These are phyloP conservation scores for Corymbia calophylla DNA, from an alignment of 441 rosid genomes.

Conservation along the genomic window DNA sequence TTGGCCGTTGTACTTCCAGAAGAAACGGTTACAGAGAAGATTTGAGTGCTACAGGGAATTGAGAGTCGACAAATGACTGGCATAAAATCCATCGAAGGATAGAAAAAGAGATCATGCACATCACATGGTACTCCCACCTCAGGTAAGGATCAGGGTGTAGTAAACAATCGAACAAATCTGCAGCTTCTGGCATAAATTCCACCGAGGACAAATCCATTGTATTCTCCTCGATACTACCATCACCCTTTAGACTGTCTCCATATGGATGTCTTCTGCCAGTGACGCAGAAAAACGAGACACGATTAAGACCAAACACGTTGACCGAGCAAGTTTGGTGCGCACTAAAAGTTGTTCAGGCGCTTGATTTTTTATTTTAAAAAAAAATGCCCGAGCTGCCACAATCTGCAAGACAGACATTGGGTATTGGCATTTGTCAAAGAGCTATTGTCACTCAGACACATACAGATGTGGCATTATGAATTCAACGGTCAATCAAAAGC, in stretches of 20 bases:
- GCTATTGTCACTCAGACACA: too few relatives aligned
- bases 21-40: background rate
- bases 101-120: background rate
- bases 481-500: background rate
- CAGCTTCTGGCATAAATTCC: slow-evolving; percentile 68
- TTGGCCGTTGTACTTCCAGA: background rate
- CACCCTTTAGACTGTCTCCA: slow-evolving; percentile 82
- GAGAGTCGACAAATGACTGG: background rate
- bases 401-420: too few relatives aligned
- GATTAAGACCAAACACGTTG: too few relatives aligned
- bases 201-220: slow-evolving; percentile 52
- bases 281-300: too few relatives aligned
- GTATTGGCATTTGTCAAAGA: too few relatives aligned
- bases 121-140: slow-evolving; percentile 30
- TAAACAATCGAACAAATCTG: slow-evolving; percentile 55
- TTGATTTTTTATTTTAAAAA: too few relatives aligned
- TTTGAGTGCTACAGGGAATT: background rate
- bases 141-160: slow-evolving; percentile 58
- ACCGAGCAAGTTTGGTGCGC: too few relatives aligned
- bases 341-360: too few relatives aligned
- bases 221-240: slow-evolving; percentile 66
- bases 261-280: slow-evolving; percentile 63
- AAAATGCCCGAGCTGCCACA: too few relatives aligned
- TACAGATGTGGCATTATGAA: background rate
- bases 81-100: background rate